Conservation (phyloP, 345 rosid genomes). For the Combretum micranthum region DNA sequence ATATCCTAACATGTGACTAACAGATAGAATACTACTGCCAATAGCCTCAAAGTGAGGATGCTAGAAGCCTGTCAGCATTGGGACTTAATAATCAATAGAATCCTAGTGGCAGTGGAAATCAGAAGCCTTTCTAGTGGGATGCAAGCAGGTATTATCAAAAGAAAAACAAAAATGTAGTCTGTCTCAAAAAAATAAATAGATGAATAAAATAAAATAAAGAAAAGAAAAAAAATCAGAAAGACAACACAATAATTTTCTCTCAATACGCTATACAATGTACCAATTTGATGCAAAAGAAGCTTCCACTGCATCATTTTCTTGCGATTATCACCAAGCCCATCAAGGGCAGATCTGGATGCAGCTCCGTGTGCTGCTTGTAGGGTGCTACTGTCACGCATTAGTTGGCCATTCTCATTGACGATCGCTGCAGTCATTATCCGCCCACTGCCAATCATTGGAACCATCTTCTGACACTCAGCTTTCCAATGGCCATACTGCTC, state of each 20-base stretch:
- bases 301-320: constrained; percentile 76
- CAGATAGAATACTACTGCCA: too few species aligned
- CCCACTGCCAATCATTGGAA: constrained; percentile 82
- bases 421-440: constrained; percentile 53
- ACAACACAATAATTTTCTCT: too few species aligned
- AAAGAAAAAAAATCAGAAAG: too few species aligned
- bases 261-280: constrained; percentile 25
- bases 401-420: constrained; percentile 54
- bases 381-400: constrained; percentile 27
- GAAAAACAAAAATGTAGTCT: neutral
- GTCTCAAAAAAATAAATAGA: too few species aligned
- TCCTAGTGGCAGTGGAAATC: too few species aligned
- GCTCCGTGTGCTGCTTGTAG: constrained; percentile 19
- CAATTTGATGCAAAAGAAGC: constrained; percentile 77
- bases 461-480: constrained; percentile 70
- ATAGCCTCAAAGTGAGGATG: too few species aligned
- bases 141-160: neutral
- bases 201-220: too few species aligned
- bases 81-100: too few species aligned
- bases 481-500: constrained; percentile 71
- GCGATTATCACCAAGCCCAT: constrained; percentile 13
- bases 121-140: too few species aligned
- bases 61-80: too few species aligned
- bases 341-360: constrained; percentile 17
- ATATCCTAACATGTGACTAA: too few species aligned